Evolutionary conservation across 768 basidiomycete genomes (phyloP).

Genomic region (Russula dissimulans): DNA sequence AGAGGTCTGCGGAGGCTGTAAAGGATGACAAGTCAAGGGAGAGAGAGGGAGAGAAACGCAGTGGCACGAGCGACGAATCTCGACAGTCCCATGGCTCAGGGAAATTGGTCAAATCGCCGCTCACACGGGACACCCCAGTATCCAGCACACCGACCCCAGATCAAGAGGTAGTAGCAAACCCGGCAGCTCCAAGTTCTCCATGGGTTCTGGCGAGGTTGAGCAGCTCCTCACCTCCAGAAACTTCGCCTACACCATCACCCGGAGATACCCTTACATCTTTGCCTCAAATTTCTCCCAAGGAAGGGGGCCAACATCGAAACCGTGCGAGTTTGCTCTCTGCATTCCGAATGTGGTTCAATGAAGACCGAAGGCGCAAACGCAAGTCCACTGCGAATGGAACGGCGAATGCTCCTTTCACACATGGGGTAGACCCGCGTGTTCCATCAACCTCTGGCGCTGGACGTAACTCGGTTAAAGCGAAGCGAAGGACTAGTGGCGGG

Average conservation of each 20-base stretch:
- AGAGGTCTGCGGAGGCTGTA: constrained; percentile 71
- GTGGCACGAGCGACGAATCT: constrained; percentile 44
- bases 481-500: constrained; percentile 42
- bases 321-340: constrained; percentile 75
- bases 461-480: constrained; percentile 31
- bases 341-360: constrained; percentile 88
- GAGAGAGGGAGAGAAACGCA: constrained; percentile 34
- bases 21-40: constrained; percentile 47
- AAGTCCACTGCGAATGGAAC: constrained; percentile 34
- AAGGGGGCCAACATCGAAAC: constrained; percentile 40
- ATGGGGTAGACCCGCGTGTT: constrained; percentile 11
- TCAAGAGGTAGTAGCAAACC: constrained; percentile 27
- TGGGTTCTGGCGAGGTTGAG: constrained; percentile 45
- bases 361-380: constrained; percentile 81
- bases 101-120: constrained; percentile 64
- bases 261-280: constrained; percentile 43
- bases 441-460: constrained; percentile 10
- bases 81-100: constrained; percentile 59
- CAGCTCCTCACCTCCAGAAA: constrained; percentile 25
- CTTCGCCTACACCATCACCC: constrained; percentile 45
- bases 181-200: constrained; percentile 38
- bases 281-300: constrained; percentile 33
- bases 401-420: not conserved
- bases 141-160: constrained; percentile 46
- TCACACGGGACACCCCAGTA: constrained; percentile 36